These are phyloP conservation scores for Cyberlindnera bimundalis DNA, from an alignment of 805 yeast genomes.

Conservation along the genomic window DNA sequence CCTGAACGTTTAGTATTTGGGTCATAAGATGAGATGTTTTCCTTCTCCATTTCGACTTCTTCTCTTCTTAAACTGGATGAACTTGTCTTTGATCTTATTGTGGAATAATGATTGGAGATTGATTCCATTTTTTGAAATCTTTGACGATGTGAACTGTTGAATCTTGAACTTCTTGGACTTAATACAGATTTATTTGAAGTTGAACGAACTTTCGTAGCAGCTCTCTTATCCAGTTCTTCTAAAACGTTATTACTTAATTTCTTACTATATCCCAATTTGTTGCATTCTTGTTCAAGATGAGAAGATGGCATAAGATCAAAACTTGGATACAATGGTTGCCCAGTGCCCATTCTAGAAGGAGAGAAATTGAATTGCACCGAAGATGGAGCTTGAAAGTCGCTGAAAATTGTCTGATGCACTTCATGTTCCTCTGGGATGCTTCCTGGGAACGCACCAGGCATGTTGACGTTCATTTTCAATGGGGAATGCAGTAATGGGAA, in stretches of 20 bases:
- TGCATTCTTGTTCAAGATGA: constrained; percentile 13
- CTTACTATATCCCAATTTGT: constrained; percentile 31
- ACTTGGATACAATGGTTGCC: constrained; percentile 6
- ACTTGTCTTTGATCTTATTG: constrained; percentile 13
- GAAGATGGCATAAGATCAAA: neutral
- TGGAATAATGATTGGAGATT: constrained; percentile 32
- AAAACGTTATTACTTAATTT: constrained; percentile 33
- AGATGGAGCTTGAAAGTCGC: constrained; percentile 12
- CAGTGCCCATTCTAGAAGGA: neutral
- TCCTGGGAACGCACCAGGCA: constrained; percentile 16
- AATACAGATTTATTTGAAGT: constrained; percentile 12
- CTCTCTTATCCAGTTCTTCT: constrained; percentile 33
- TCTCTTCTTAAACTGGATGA: constrained; percentile 7
- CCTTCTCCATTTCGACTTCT: constrained; percentile 24
- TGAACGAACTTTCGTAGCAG: constrained; percentile 22
- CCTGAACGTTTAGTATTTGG: constrained; percentile 24
- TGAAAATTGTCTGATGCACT: neutral
- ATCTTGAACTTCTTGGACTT: constrained; percentile 25
- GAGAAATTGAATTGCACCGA: constrained; percentile 16
- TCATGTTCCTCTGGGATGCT: constrained; percentile 8
- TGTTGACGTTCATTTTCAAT: constrained; percentile 2
- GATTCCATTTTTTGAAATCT: constrained; percentile 33
- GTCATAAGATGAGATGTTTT: constrained; percentile 24
- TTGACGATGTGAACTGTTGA: constrained; percentile 22
- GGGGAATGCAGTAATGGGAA: neutral